phyloP scores from a whole-genome alignment of 805 yeast genomes.

The Brettanomyces nanus region DNA sequence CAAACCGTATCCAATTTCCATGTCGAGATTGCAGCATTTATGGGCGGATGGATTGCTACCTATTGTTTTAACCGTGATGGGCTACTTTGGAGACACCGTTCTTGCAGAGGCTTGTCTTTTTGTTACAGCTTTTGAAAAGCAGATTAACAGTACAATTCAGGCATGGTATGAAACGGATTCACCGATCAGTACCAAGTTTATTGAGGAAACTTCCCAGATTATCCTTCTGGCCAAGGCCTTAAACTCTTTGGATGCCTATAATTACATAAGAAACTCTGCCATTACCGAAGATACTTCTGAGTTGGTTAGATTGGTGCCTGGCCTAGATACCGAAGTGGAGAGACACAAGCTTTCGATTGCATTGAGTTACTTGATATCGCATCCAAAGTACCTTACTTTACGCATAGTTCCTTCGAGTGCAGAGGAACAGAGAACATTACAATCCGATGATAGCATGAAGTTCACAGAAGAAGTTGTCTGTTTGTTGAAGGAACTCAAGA shows the following conservation, averaged over 20 bases:
- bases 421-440: slow-evolving; percentile 56
- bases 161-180: slow-evolving; percentile 53
- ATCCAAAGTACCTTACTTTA: slow-evolving; percentile 75
- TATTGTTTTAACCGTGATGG: slow-evolving; percentile 49
- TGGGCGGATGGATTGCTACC: slow-evolving; percentile 85
- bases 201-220: slow-evolving; percentile 64
- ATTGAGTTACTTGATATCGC: slow-evolving; percentile 67
- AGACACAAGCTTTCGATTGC: slow-evolving; percentile 52
- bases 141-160: slow-evolving; percentile 52
- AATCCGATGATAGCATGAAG: slow-evolving; percentile 33
- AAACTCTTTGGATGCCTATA: slow-evolving; percentile 42
- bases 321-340: slow-evolving; percentile 52
- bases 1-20: slow-evolving; percentile 37
- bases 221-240: slow-evolving; percentile 55
- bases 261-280: slow-evolving; percentile 27
- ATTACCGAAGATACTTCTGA: slow-evolving; percentile 10
- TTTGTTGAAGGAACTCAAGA: slow-evolving; percentile 47
- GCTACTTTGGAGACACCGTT: slow-evolving; percentile 54
- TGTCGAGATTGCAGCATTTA: slow-evolving; percentile 48
- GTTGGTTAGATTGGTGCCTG: slow-evolving; percentile 34
- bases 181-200: slow-evolving; percentile 38
- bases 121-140: slow-evolving; percentile 53
- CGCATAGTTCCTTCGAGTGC: slow-evolving; percentile 53
- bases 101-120: slow-evolving; percentile 61
- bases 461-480: slow-evolving; percentile 40